These are phyloP conservation scores for Aspergillus hancockii DNA, from an alignment of 495 filamentous ascomycete species.

Conservation along the genomic window DNA sequence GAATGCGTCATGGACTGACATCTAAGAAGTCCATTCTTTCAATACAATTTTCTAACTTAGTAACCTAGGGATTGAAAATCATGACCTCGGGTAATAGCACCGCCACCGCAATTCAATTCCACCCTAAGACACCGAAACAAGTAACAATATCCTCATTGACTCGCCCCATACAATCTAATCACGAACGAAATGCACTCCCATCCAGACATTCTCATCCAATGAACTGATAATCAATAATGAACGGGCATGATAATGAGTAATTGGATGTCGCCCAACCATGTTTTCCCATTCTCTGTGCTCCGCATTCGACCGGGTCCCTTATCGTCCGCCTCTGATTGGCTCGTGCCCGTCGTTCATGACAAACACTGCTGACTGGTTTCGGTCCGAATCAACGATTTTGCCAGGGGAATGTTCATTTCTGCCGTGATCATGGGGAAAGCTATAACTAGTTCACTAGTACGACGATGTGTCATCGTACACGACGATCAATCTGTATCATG, in stretches of 20 bases:
- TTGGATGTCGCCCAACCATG: background rate
- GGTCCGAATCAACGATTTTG: slow-evolving; percentile 10
- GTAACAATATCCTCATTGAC: background rate
- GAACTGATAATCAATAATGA: background rate
- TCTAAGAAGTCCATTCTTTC: background rate
- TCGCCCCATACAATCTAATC: background rate
- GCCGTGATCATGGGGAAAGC: too few relatives aligned
- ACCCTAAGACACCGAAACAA: background rate
- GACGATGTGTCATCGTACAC: too few relatives aligned
- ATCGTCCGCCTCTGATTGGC: slow-evolving; percentile 36
- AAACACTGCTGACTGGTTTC: slow-evolving; percentile 40
- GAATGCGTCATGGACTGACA: background rate
- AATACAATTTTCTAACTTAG: background rate
- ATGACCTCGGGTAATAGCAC: background rate
- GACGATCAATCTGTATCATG: too few relatives aligned
- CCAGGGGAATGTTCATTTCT: too few relatives aligned
- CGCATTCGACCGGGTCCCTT: slow-evolving; percentile 26
- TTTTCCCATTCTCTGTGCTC: background rate
- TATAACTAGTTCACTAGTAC: too few relatives aligned
- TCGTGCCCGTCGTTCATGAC: slow-evolving; percentile 26
- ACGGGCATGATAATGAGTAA: slow-evolving; percentile 1
- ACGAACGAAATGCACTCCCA: background rate
- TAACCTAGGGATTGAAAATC: background rate
- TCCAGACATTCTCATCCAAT: background rate
- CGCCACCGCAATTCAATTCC: background rate